Base-by-base conservation (phyloP, 148 eudicot species). In the Camellia sinensis region DNA sequence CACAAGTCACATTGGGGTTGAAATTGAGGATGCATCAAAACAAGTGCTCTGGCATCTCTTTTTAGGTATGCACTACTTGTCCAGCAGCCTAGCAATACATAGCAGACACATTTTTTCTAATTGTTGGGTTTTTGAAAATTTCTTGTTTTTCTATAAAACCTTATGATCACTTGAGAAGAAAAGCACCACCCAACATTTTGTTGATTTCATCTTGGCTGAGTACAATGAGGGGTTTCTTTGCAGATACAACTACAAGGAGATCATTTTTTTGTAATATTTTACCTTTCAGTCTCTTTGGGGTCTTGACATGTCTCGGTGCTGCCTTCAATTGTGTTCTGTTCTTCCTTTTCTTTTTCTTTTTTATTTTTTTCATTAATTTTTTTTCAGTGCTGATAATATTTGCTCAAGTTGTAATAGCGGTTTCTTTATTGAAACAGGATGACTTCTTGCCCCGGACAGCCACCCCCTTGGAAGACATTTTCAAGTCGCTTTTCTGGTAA, bases 371-470 rank as follows among this genome's bases (percentile, higher is more conserved):
- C 15, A 0, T 12, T 48, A 4, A 14, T 61, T 77, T 59, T 10
- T 43, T 66, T 68, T 8, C 29, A 7, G 19, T 74, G 48, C 4
- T 13, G 64, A 9, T 54, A n/a, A 21, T 66, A 41, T 7, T 61
- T 65, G 21, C 62, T 75, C 19, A 66, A 53, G 22, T 56, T 46
- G 60, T 43, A 46, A 37, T 43, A 22, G 14, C 14, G 0, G 7
- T 67, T 79, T 22, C 18, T 74, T 10, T 74, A 67, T 40, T 60
- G 78, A 78, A 82, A 75, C 87, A 97, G 99, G 99, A 97, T 79
- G 99, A 97, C 84, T 97, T 94, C 87, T 92, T 97, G 89, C 99
- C 99, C 5, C 87, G 99, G 81, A 97, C 99, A 79, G 97, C 99
- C 46, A 97, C 98, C 15, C 99, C 99, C 8, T 85, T 97, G 83